These are phyloP conservation scores for Fusarium mangiferae DNA, from an alignment of 2,329 filamentous ascomycete genomes.

Conservation along the genomic window DNA sequence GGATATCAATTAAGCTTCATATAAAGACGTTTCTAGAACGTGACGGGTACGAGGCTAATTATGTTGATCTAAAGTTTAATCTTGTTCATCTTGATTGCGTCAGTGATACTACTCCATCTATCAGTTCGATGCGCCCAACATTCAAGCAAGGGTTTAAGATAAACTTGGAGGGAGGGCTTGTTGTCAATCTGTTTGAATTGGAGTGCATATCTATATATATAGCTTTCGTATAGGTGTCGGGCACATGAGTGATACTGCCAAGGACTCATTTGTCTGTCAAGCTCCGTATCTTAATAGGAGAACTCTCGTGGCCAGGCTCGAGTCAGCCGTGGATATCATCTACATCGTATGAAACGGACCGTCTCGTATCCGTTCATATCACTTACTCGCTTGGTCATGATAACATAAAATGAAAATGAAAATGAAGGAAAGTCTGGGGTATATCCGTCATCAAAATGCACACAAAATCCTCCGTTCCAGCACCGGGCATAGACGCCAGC, in stretches of 20 bases:
- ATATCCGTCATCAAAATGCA: constrained; percentile 47
- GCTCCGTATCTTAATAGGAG: constrained; percentile 7
- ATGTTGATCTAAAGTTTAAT: background rate
- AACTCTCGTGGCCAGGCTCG: constrained; percentile 3
- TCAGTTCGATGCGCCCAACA: background rate
- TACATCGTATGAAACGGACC: constrained; percentile 13
- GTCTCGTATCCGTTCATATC: constrained; percentile 17
- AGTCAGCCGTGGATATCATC: constrained; percentile 12
- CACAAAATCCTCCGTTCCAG: constrained; percentile 33
- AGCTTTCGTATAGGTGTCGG: background rate
- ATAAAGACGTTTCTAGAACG: background rate
- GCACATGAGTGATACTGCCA: background rate
- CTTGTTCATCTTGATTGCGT: background rate
- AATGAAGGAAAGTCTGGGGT: constrained; percentile 43
- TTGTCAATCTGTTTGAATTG: constrained; percentile 29
- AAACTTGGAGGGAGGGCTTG: background rate
- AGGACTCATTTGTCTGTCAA: constrained; percentile 14
- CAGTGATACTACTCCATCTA: background rate
- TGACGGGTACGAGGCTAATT: background rate
- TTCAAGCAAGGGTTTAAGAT: background rate
- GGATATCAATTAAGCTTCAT: background rate
- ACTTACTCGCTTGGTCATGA: constrained; percentile 30
- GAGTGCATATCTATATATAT: constrained; percentile 9
- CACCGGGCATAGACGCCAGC: constrained; percentile 19
- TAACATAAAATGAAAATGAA: constrained; percentile 20